Evolutionary conservation across 2,329 filamentous ascomycete species (phyloP), one percentile per base, ranked within the genome.

Genomic region (Lachnellula willkommii): DNA sequence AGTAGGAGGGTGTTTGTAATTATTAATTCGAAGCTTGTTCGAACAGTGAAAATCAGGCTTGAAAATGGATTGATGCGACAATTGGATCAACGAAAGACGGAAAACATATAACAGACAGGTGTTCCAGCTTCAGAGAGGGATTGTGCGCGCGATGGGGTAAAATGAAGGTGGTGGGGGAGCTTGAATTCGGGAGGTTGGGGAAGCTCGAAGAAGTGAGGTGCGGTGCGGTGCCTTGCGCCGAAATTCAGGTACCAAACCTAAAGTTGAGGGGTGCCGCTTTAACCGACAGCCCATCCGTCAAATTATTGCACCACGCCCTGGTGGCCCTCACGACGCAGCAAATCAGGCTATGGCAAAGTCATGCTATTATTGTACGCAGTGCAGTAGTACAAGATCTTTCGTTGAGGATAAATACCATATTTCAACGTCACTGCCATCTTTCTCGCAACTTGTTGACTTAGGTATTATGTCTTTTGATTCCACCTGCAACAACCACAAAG

Each of bases 81-180:
- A 52, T 28, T 51, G 22, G 26, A 8, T 47, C 4, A 55, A 55
- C n/a, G 53, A 45, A 20, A 42, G 48, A 47, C 22, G 22, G 5
- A 43, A 47, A 35, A 50, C 15, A 37, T 40, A 45, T 28, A 26
- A 24, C 14, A 22, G n/a, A 20, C 4, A 28, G 22, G 26, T 26
- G 24, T 48, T 22, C 12, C 22, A 52, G 24, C 14, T 47, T 20
- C 35, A 24, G 22, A 55, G 22, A 15, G 17, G 6, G 17, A 32
- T 15, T 40, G 35, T 20, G n/a, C 24, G 26, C 39, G 5, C 14
- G 22, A 39, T 42, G 39, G 24, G 22, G 28, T 35, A 14, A 45
- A 49, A 48, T 40, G 49, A 56, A 15, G 32, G 49, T 48, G 54
- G 50, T 17, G 26, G 46, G 50, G 45, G 17, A 53, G 11, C 24